Base-by-base conservation (phyloP, 179 eudicot genomes). In the Spergularia azorica region DNA sequence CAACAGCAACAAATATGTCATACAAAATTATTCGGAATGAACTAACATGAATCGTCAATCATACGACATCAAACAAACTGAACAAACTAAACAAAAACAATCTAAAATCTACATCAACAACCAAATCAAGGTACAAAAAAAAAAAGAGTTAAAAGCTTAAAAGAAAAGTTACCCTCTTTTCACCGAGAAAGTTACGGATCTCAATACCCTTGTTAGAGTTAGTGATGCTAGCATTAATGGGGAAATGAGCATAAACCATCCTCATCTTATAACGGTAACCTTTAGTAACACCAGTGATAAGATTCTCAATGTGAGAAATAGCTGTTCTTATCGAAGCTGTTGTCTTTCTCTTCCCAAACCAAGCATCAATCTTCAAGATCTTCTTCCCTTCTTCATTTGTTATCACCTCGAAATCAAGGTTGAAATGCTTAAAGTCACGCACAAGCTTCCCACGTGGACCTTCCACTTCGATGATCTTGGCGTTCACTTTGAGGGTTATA, bases 111-210 rank as follows among this genome's bases (percentile, higher is more conserved):
- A 0, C 32, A 8, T 8, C 9, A 18, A 4, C 6, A 18, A 50
- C 9, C 3, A 52, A 69, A 69, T 0, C 0, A 51, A 67, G 20
- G 14, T 18, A 32, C 10, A 13, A 38, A 1, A 4, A 59, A 46
- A 81, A 57, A 13, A 36, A 36, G 39, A 36, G 39, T 36, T 2
- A 59, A 6, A 50, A 0, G 32, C 1, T 0, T 26, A 15, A 5
- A 43, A 38, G 18, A 16, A 13, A 9, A 8, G 7, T 7, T 79
- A 90, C 94, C 92, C 76, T 89, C 75, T 90, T 91, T 74, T 91
- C 92, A n/a, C 95, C 95, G 13, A 91, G 91, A 50, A 91, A 91
- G 76, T 91, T 91, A 52, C 95, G 83, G 80, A 91, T 87, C 88
- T 91, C 92, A 63, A 91, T 89, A 15, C 86, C 74, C 77, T 74